Evolutionary conservation across 176 grass and related monocot genomes (phyloP).

Genomic region (maize (Zea mays)): DNA sequence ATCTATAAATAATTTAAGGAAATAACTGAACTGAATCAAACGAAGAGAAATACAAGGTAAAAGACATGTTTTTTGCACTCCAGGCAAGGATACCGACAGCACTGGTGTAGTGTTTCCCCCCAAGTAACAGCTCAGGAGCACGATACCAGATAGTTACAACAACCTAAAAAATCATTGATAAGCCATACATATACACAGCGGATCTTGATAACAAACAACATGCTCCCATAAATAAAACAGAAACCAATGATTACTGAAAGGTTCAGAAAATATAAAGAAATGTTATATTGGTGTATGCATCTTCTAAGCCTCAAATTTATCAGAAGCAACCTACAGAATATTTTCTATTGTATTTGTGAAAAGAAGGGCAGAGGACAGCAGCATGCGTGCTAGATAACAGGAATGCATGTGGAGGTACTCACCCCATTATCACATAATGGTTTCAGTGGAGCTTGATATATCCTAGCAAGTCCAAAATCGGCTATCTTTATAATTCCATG

Average conservation of each 20-base stretch:
- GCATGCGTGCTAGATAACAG: background rate
- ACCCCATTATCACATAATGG: conserved; percentile 97
- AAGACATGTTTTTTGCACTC: conserved; percentile 26
- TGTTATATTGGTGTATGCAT: background rate
- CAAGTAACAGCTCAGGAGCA: conserved; percentile 90
- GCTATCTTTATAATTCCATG: conserved; percentile 97
- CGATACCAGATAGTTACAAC: conserved; percentile 99
- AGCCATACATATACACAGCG: conserved; percentile 6
- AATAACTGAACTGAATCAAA: conserved; percentile 22
- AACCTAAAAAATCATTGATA: conserved; percentile 57
- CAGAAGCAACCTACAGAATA: conserved; percentile 1
- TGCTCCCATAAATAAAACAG: background rate
- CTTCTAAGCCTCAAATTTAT: conserved; percentile 15
- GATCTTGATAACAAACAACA: conserved; percentile 14
- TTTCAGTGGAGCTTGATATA: conserved; percentile 99
- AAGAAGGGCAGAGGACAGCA: background rate
- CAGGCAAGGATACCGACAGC: conserved; percentile 85
- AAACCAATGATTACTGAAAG: conserved; percentile 7
- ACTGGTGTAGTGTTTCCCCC: conserved; percentile 95
- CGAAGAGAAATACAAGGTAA: conserved; percentile 1
- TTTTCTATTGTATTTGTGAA: conserved; percentile 27
- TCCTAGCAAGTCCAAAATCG: conserved; percentile 98
- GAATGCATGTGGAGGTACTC: conserved; percentile 17
- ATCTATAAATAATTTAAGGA: conserved; percentile 71
- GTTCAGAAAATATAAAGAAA: background rate